Conservation (phyloP, 2,329 filamentous ascomycete genomes). For the Aspergillus tanneri region DNA sequence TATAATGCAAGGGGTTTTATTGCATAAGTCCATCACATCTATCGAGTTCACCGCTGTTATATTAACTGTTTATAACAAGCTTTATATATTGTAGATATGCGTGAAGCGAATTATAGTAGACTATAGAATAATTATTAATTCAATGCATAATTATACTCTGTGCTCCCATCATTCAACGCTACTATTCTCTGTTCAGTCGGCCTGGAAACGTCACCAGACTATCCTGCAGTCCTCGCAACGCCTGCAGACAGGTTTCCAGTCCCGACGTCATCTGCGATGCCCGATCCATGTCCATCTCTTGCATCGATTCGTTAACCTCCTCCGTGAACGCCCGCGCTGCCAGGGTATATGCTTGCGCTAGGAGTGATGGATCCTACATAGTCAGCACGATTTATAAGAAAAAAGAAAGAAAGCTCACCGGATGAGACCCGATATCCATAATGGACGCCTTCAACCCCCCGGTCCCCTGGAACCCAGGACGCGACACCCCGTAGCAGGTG, state of each 20-base stretch:
- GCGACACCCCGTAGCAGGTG: not conserved
- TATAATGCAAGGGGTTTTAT: no score
- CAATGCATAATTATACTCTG: no score
- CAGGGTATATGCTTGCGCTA: not conserved
- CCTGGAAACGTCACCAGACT: not conserved
- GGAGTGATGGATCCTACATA: not conserved
- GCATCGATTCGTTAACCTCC: not conserved
- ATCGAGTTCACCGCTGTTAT: no score
- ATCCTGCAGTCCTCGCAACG: not conserved
- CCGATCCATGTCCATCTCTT: not conserved
- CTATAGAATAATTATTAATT: no score
- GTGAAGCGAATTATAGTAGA: no score
- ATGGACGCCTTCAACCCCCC: not conserved
- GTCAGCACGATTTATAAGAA: not conserved
- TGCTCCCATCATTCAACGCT: no score
- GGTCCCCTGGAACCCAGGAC: not conserved
- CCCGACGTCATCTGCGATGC: not conserved
- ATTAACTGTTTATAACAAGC: no score
- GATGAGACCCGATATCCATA: not conserved
- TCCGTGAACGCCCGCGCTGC: not conserved
- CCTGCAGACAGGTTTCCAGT: slow-evolving; percentile 1
- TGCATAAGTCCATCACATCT: no score
- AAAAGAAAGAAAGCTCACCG: not conserved
- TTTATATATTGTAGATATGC: no score
- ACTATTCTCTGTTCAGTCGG: no score